Percentiles rank a stretch among this genome's conserved stretches.
Evolutionary conservation across 139 green algal genomes (phyloP).

Genomic region (Micromonas pusilla): DNA sequence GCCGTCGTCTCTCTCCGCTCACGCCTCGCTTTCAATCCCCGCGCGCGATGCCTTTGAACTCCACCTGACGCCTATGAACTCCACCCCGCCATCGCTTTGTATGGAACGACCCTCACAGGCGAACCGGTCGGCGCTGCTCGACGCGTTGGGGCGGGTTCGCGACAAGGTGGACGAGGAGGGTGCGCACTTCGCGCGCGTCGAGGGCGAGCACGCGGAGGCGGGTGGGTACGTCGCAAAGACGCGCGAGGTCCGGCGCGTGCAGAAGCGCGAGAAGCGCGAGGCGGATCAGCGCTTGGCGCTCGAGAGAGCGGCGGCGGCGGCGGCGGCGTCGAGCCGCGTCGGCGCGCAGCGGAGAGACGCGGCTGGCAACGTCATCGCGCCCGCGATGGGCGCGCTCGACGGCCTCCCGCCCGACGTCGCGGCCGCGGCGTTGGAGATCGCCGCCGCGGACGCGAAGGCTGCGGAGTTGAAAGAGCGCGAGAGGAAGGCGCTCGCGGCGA

Average conservation of each 20-base stretch:
- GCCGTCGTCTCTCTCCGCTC: no score
- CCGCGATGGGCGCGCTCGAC: background rate
- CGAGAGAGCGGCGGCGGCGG: slow-evolving; percentile 41
- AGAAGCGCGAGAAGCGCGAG: slow-evolving; percentile 59
- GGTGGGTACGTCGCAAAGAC: slow-evolving; percentile 37
- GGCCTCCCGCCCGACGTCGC: background rate
- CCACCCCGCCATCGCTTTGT: no score
- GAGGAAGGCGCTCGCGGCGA: background rate
- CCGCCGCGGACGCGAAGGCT: background rate
- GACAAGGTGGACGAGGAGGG: slow-evolving; percentile 48
- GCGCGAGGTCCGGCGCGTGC: slow-evolving; percentile 55
- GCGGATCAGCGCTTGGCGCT: slow-evolving; percentile 46
- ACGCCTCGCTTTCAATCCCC: no score
- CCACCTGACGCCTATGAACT: no score
- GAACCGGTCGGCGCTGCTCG: slow-evolving; percentile 48
- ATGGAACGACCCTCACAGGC: no score
- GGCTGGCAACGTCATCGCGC: background rate
- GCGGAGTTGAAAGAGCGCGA: background rate
- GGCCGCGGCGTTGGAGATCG: background rate
- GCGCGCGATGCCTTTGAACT: no score
- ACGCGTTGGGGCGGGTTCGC: slow-evolving; percentile 40
- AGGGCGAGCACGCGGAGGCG: slow-evolving; percentile 47
- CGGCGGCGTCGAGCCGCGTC: slow-evolving; percentile 31
- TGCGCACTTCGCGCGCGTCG: slow-evolving; percentile 26
- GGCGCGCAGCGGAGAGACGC: slow-evolving; percentile 16